Evolutionary conservation across 1,284 basidiomycete species (phyloP).

Genomic region (Papiliotrema laurentii): DNA sequence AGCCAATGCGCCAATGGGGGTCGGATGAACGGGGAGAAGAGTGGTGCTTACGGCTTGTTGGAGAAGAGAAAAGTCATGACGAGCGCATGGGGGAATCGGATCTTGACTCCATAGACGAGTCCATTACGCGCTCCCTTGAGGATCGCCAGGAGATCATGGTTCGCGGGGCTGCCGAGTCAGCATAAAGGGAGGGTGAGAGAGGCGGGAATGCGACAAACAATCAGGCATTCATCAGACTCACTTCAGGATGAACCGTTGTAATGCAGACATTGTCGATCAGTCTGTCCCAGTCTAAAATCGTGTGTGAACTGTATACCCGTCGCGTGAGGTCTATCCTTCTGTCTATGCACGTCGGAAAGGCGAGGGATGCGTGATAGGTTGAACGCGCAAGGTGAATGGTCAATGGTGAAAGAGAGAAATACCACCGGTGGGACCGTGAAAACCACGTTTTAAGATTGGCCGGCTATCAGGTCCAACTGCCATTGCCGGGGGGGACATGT

Average conservation of each 20-base stretch:
- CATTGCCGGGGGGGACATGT: too few relatives aligned
- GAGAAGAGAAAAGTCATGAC: conserved; percentile 97
- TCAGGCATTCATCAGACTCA: conserved; percentile 2
- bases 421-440: too few relatives aligned
- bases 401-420: too few relatives aligned
- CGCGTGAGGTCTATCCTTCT: too few relatives aligned
- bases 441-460: too few relatives aligned
- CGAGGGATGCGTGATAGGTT: neutral
- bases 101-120: conserved; percentile 79
- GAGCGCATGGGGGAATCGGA: conserved; percentile 95
- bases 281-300: too few relatives aligned
- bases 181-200: too few relatives aligned
- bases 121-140: conserved; percentile 95
- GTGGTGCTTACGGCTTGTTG: conserved; percentile 65
- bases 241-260: conserved; percentile 26
- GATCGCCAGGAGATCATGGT: conserved; percentile 85
- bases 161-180: conserved; percentile 55
- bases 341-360: too few relatives aligned
- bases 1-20: neutral
- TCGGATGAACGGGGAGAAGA: neutral
- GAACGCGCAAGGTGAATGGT: too few relatives aligned
- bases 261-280: conserved; percentile 15
- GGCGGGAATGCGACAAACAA: neutral
- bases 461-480: too few relatives aligned
- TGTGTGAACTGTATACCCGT: too few relatives aligned